These are phyloP conservation scores for Kodamaea arcana DNA, from an alignment of 1,139 yeast genomes.

Conservation along the genomic window DNA sequence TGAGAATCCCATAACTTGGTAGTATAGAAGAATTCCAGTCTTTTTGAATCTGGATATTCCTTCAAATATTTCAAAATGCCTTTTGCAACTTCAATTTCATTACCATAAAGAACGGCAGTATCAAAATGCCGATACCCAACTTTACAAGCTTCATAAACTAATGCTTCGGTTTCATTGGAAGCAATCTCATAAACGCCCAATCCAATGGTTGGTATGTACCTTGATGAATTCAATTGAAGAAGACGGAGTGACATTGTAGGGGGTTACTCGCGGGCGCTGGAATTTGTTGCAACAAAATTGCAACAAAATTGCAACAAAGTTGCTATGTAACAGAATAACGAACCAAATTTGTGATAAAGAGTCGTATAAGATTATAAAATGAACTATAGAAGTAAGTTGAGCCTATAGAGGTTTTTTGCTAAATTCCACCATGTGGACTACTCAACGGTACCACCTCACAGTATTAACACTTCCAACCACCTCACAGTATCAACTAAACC, in stretches of 20 bases:
- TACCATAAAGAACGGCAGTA: slow-evolving; percentile 54
- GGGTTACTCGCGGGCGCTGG: too few relatives aligned
- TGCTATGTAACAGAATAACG: too few relatives aligned
- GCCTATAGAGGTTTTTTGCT: background rate
- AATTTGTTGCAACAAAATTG: too few relatives aligned
- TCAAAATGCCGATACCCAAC: slow-evolving; percentile 57
- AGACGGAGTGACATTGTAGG: slow-evolving; percentile 3
- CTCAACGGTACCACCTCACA: too few relatives aligned
- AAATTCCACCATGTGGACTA: background rate
- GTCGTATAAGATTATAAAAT: background rate
- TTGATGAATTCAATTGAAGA: slow-evolving; percentile 21
- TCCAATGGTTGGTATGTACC: slow-evolving; percentile 33
- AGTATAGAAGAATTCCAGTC: slow-evolving; percentile 66
- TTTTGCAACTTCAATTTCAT: slow-evolving; percentile 54
- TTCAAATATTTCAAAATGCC: slow-evolving; percentile 52
- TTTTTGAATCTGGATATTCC: slow-evolving; percentile 41
- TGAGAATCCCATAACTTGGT: slow-evolving; percentile 38
- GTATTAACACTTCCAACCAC: too few relatives aligned
- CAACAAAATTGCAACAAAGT: too few relatives aligned
- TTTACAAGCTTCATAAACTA: slow-evolving; percentile 45
- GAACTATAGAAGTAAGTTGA: background rate
- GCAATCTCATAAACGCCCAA: slow-evolving; percentile 36
- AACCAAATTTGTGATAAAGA: too few relatives aligned
- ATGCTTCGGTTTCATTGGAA: slow-evolving; percentile 18
- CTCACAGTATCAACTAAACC: too few relatives aligned